Percentiles rank a stretch among this genome's conserved stretches.
Conservation (phyloP, 495 filamentous ascomycete genomes). For the Neurospora intermedia region DNA sequence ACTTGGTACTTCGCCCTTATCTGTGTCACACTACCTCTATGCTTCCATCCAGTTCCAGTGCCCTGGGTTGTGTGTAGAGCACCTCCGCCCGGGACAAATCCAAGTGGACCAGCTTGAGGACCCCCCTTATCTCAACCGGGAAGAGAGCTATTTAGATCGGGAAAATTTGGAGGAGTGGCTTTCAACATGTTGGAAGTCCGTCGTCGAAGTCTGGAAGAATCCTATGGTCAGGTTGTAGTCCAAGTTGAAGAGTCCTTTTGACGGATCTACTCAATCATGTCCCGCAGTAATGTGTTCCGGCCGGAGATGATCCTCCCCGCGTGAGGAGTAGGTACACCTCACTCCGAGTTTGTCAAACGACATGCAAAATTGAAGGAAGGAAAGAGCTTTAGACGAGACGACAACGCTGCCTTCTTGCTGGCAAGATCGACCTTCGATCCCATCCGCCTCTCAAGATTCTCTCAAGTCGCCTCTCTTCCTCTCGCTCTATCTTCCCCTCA, state of each 20-base stretch:
- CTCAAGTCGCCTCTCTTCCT: neutral
- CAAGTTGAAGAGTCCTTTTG: neutral
- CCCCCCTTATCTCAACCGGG: neutral
- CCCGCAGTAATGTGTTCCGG: neutral
- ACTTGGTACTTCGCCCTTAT: neutral
- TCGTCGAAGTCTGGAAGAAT: neutral
- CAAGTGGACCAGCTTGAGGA: neutral
- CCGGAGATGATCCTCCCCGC: neutral
- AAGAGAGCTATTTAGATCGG: neutral
- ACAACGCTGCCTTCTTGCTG: neutral
- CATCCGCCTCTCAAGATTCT: neutral
- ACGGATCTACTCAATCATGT: neutral
- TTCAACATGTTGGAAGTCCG: neutral
- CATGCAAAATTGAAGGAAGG: neutral
- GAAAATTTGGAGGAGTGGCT: neutral
- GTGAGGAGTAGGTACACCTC: neutral
- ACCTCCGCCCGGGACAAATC: neutral
- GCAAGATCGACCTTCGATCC: neutral
- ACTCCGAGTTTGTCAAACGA: neutral
- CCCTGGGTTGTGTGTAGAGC: neutral
- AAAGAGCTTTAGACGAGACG: neutral
- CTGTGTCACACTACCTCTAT: neutral
- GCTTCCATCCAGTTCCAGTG: neutral
- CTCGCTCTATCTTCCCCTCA: neutral
- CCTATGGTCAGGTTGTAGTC: neutral